Evolutionary conservation across 2,329 filamentous ascomycete species (phyloP), one percentile per base, ranked within the genome.

Genomic region (Phoma sp.): DNA sequence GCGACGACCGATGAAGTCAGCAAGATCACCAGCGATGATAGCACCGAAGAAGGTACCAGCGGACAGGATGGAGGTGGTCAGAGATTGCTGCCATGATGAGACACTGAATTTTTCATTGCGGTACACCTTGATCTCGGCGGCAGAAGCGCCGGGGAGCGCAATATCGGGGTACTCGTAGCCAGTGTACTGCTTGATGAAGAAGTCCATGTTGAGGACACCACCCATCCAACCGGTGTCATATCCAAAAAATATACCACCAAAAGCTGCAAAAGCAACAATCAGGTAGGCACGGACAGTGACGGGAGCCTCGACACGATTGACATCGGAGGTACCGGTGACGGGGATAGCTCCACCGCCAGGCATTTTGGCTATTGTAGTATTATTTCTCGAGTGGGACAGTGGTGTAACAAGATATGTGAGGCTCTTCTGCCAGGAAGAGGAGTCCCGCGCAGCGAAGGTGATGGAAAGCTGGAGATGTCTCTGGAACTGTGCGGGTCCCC

Each of bases 181-280:
- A 53, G 70, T 74, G 63, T 72, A 72, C 54, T 72, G 67, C 23
- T 73, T 67, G 63, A 74, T 74, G 62, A 74, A 74, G 67, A 67
- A 75, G 55, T 67, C 62, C 74, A 75, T 76, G 34, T 64, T 83
- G 26, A 84, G 78, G 63, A 88, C 85, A 76, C 86, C 86, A 72
- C 86, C 87, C 81, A 90, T 90, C 79, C 89, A 90, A 68, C 89
- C 89, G 34, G 88, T 90, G 71, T 92, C 89, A 76, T 90, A 92
- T 52, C 89, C 89, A 76, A 91, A 90, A 83, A 57, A 55, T 78
- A 91, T 89, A 67, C 79, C 79, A 64, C 79, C 79, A 59, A 81
- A 80, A 20, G 79, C 76, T 37, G 78, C 79, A 55, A 81, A 81
- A 28, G 76, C 77, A 71, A 78, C 78, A 47, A 81, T 76, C 47